Base-by-base conservation (phyloP, 2,329 filamentous ascomycete species). In the Colletotrichum simmondsii region DNA sequence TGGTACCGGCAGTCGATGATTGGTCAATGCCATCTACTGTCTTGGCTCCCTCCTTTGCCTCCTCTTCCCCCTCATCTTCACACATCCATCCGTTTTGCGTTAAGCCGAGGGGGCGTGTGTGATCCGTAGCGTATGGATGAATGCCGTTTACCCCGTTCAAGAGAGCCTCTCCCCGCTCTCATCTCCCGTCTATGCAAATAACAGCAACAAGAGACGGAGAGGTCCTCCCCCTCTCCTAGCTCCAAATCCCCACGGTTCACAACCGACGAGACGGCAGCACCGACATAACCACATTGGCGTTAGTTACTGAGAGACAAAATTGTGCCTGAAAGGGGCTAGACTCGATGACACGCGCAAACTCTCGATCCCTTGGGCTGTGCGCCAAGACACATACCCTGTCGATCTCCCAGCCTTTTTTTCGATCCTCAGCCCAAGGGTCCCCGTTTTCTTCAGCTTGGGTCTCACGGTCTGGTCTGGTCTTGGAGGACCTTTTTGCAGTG, bases 341-440 rank as follows among this genome's bases (percentile, higher is more conserved):
- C n/a, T 37, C 59, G 60, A 72, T 72, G 70, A 56, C 70, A 49
- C 19, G 65, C 56, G 65, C 70, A 65, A 72, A 70, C 60, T 70
- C 66, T 72, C 70, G 70, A 72, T 72, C 60, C 22, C 28, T 54
- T 42, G 66, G 42, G 66, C 60, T 49, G 59, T 22, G 22, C 19
- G 30, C 42, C 32, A 68, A 49, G 26, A 56, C 32, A 24, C 30
- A 30, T n/a, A 26, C 58, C 28, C 8, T n/a, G 26, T 30, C 60
- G 70, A 72, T 72, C 32, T 24, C 54, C 54, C 59, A 52, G 32
- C 3, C 3, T 10, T 14, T 61, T 65, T 22, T 28, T 14, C 60
- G 70, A 72, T 72, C 28, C 19, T 28, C 32, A 60, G 26, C 28
- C 19, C 32, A 49, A 35, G 65, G 46, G 19, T 49, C 46, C 59